phyloP scores from a whole-genome alignment of 2,329 filamentous ascomycete species.

The Claviceps cyperi region DNA sequence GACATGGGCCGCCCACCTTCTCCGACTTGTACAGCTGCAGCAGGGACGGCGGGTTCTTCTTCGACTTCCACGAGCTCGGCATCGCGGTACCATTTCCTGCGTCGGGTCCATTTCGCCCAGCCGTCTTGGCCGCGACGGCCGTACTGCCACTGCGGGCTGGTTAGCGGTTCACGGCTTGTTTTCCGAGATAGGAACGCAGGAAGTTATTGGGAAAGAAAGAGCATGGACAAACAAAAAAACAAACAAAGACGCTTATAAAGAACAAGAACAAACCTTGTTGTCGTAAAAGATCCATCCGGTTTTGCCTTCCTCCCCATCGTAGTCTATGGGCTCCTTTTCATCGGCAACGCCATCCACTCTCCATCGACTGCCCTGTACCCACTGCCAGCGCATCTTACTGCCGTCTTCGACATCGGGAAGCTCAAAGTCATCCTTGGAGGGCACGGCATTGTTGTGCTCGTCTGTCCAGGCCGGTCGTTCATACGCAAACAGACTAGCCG shows the following conservation, averaged over 20 bases:
- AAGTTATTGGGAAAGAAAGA: background rate
- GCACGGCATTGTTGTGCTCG: conserved; percentile 74
- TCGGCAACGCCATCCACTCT: conserved; percentile 61
- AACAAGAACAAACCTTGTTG: conserved; percentile 49
- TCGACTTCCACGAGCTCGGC: conserved; percentile 78
- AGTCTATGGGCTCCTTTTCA: conserved; percentile 28
- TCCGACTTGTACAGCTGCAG: conserved; percentile 18
- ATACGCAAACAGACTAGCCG: conserved; percentile 76
- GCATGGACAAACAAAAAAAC: background rate
- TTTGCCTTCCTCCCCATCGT: conserved; percentile 45
- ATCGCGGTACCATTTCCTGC: conserved; percentile 92
- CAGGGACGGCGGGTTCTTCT: conserved; percentile 10
- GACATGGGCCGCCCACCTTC: conserved; percentile 17
- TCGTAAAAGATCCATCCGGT: conserved; percentile 96
- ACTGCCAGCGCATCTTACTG: conserved; percentile 47
- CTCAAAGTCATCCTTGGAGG: conserved; percentile 56
- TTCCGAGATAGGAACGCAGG: too few species aligned
- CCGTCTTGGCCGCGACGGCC: conserved; percentile 74
- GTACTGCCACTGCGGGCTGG: conserved; percentile 59
- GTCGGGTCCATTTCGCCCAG: conserved; percentile 86
- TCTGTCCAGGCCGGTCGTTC: conserved; percentile 90
- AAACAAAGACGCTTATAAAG: background rate
- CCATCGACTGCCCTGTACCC: conserved; percentile 80
- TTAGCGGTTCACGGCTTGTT: background rate
- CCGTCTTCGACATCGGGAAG: conserved; percentile 47